A percentile compares a stretch with the other conserved stretches of the same genome.
Evolutionary conservation across 768 basidiomycete species (phyloP).

Genomic region (Coprinellus micaceus): DNA sequence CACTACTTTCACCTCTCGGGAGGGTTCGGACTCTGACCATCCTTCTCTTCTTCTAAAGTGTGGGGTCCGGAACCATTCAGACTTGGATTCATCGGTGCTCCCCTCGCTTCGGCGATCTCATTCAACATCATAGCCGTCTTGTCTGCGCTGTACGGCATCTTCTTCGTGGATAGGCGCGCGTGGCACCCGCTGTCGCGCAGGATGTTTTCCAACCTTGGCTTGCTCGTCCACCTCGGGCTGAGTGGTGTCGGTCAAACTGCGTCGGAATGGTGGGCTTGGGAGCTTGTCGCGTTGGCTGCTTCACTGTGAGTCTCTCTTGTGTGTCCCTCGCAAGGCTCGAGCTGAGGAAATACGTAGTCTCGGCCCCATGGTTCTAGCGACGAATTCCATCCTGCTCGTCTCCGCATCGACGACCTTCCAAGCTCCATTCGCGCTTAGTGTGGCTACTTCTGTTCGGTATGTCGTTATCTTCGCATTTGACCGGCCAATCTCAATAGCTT

Average conservation of each 20-base stretch:
- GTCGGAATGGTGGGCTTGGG: constrained; percentile 98
- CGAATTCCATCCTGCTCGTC: constrained; percentile 81
- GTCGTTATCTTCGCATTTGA: constrained; percentile 10
- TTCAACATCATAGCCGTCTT: constrained; percentile 77
- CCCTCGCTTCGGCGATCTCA: constrained; percentile 82
- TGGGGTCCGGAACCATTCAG: constrained; percentile 80
- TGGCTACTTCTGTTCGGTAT: constrained; percentile 83
- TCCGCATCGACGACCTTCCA: constrained; percentile 78
- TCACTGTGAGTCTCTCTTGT: constrained; percentile 33
- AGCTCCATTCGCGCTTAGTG: constrained; percentile 76
- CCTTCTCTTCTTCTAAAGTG: constrained; percentile 35
- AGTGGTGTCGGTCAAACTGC: constrained; percentile 85
- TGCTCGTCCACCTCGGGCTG: constrained; percentile 71
- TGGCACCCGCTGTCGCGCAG: constrained; percentile 74
- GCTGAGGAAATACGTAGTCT: constrained; percentile 25
- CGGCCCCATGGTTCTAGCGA: constrained; percentile 77
- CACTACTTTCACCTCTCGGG: neutral
- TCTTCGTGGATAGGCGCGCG: constrained; percentile 63
- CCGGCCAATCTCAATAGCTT: neutral
- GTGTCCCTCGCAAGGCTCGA: neutral
- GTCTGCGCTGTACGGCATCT: constrained; percentile 61
- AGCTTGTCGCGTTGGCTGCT: constrained; percentile 63
- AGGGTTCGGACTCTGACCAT: neutral
- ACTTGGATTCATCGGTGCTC: constrained; percentile 90
- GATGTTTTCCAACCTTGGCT: constrained; percentile 63